phyloP scores from a whole-genome alignment of 2,329 filamentous ascomycete genomes.

The Mycogone perniciosa region DNA sequence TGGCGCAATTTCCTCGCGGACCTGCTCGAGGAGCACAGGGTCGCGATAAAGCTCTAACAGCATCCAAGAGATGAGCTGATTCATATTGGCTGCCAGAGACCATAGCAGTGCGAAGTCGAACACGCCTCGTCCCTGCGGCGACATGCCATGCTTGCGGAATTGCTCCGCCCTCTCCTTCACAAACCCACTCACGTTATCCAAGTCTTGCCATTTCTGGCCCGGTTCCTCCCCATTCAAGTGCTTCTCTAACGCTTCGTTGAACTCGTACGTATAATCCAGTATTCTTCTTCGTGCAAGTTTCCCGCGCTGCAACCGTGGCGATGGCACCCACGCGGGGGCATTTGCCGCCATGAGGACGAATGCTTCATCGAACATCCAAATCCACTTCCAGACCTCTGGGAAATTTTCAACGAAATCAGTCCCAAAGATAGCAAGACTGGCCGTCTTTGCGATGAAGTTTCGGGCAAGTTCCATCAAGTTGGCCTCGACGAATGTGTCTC shows the following conservation, averaged over 20 bases:
- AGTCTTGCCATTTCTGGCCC: conserved; percentile 30
- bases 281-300: conserved; percentile 24
- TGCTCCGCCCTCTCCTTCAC: conserved; percentile 25
- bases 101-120: conserved; percentile 32
- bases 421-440: conserved; percentile 32
- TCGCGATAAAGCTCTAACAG: conserved; percentile 36
- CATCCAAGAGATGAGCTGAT: conserved; percentile 35
- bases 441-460: conserved; percentile 30
- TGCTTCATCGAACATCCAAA: conserved; percentile 33
- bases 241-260: conserved; percentile 30
- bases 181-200: conserved; percentile 30
- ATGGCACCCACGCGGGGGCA: conserved; percentile 28
- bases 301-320: conserved; percentile 27
- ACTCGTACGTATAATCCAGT: conserved; percentile 26
- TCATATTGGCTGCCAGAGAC: conserved; percentile 34
- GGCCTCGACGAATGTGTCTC: conserved; percentile 25
- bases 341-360: conserved; percentile 27
- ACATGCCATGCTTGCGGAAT: conserved; percentile 24
- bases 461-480: conserved; percentile 29
- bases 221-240: conserved; percentile 26
- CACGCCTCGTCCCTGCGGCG: conserved; percentile 27
- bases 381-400: conserved; percentile 29
- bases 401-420: conserved; percentile 37
- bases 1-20: conserved; percentile 33
- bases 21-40: conserved; percentile 29